Percentiles rank a stretch among this genome's conserved stretches.
Conservation (phyloP, 2,329 filamentous ascomycete species). For the Coniochaeta pulveracea region DNA sequence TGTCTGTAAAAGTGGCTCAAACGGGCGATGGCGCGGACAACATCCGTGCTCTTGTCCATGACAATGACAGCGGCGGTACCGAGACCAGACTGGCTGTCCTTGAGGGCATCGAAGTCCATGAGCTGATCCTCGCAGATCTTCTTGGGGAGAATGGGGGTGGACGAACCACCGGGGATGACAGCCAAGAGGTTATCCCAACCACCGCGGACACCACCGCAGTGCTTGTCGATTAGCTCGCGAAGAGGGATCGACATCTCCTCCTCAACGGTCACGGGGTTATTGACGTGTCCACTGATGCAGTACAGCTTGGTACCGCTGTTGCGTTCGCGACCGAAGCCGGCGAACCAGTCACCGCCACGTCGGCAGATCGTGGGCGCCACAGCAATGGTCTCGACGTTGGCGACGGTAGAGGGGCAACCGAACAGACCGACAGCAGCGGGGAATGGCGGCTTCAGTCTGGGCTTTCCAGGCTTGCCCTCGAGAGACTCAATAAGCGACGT, state of each 20-base stretch:
- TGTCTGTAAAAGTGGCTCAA: conserved; percentile 97
- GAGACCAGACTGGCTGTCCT: conserved; percentile 94
- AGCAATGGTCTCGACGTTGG: conserved; percentile 95
- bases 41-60: conserved; percentile 96
- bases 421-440: conserved; percentile 95
- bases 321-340: conserved; percentile 83
- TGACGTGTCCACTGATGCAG: conserved; percentile 97
- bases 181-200: conserved; percentile 97
- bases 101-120: conserved; percentile 98
- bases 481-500: conserved; percentile 96
- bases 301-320: conserved; percentile 97
- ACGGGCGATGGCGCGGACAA: conserved; percentile 86
- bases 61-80: conserved; percentile 97
- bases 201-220: conserved; percentile 92
- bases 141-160: conserved; percentile 91
- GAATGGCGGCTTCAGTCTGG: conserved; percentile 96
- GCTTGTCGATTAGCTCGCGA: conserved; percentile 91
- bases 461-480: conserved; percentile 97
- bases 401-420: conserved; percentile 93
- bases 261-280: conserved; percentile 95
- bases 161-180: conserved; percentile 91
- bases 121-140: conserved; percentile 83
- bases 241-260: conserved; percentile 99
- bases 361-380: conserved; percentile 94
- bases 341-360: conserved; percentile 88